Evolutionary conservation across 495 filamentous ascomycete species (phyloP).

Genomic region (Tuber aestivum): DNA sequence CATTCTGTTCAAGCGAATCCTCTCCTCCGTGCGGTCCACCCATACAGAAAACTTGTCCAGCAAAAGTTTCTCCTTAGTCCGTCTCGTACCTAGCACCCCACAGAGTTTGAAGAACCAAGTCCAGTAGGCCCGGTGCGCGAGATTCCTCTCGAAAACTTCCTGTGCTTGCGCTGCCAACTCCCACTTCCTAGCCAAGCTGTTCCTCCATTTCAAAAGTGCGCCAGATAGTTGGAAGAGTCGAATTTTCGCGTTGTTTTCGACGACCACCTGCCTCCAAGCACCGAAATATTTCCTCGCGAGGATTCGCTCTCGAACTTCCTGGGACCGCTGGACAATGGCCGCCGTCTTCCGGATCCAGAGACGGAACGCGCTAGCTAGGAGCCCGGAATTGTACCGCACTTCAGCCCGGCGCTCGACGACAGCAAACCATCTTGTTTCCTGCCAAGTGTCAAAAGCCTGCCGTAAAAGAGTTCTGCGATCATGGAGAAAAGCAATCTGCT

Average conservation of each 20-base stretch:
- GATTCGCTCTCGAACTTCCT: constrained; percentile 39
- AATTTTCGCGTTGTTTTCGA: constrained; percentile 31
- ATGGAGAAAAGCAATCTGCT: constrained; percentile 13
- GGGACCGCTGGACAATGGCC: constrained; percentile 36
- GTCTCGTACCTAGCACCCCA: constrained; percentile 25
- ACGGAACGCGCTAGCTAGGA: constrained; percentile 27
- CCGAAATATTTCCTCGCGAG: constrained; percentile 40
- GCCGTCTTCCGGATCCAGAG: constrained; percentile 39
- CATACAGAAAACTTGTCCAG: constrained; percentile 25
- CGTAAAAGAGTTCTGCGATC: constrained; percentile 11
- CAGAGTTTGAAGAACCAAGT: constrained; percentile 39
- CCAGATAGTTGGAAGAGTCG: constrained; percentile 35
- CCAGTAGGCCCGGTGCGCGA: constrained; percentile 34
- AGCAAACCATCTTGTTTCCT: constrained; percentile 40
- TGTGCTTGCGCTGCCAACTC: constrained; percentile 19
- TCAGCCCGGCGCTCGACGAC: constrained; percentile 26
- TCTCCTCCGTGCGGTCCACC: constrained; percentile 25
- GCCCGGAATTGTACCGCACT: constrained; percentile 27
- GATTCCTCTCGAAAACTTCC: constrained; percentile 32
- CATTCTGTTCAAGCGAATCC: constrained; percentile 34
- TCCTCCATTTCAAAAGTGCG: constrained; percentile 34
- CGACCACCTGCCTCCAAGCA: constrained; percentile 32
- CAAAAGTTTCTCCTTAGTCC: constrained; percentile 14
- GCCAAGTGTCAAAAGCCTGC: constrained; percentile 30
- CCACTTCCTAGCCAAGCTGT: constrained; percentile 2